phyloP scores from a whole-genome alignment of 2,329 filamentous ascomycete species.

The Alternaria infectoria region DNA sequence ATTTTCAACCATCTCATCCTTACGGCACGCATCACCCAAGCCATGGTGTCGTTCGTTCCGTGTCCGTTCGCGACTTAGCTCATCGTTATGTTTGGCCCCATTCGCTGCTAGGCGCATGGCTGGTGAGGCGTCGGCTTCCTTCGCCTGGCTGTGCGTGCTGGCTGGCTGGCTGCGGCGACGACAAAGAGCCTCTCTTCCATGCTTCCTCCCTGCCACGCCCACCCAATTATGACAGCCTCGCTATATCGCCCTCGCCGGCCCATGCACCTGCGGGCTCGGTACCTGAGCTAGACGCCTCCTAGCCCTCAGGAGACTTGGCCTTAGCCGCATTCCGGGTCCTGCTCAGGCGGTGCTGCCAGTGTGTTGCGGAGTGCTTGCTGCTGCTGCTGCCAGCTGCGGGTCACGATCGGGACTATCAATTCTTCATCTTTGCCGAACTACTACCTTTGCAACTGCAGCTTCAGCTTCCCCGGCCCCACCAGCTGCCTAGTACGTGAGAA shows the following conservation, averaged over 20 bases:
- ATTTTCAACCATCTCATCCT: conserved; percentile 22
- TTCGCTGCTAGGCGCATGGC: conserved; percentile 24
- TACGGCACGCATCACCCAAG: conserved; percentile 29
- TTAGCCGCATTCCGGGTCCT: conserved; percentile 33
- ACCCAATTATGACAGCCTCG: conserved; percentile 42
- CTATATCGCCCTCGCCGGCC: conserved; percentile 38
- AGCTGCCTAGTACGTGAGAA: conserved; percentile 36
- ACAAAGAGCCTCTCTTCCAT: conserved; percentile 29
- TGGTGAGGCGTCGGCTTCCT: conserved; percentile 30
- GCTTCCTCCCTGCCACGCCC: conserved; percentile 38
- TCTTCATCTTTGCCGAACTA: conserved; percentile 36
- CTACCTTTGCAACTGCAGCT: conserved; percentile 35
- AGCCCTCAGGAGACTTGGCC: conserved; percentile 24
- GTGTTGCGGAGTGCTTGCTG: conserved; percentile 7
- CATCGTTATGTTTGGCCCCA: conserved; percentile 27
- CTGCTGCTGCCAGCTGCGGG: conserved; percentile 27
- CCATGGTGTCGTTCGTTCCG: conserved; percentile 27
- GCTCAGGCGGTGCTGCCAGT: conserved; percentile 16
- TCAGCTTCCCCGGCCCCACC: conserved; percentile 39
- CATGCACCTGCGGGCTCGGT: conserved; percentile 37
- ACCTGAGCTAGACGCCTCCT: conserved; percentile 36
- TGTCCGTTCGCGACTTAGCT: conserved; percentile 37
- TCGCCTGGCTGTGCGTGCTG: conserved; percentile 25
- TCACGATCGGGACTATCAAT: conserved; percentile 41
- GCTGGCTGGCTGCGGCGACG: conserved; percentile 14